Evolutionary conservation across 345 rosid genomes (phyloP).

Genomic region (Stellera chamaejasme): DNA sequence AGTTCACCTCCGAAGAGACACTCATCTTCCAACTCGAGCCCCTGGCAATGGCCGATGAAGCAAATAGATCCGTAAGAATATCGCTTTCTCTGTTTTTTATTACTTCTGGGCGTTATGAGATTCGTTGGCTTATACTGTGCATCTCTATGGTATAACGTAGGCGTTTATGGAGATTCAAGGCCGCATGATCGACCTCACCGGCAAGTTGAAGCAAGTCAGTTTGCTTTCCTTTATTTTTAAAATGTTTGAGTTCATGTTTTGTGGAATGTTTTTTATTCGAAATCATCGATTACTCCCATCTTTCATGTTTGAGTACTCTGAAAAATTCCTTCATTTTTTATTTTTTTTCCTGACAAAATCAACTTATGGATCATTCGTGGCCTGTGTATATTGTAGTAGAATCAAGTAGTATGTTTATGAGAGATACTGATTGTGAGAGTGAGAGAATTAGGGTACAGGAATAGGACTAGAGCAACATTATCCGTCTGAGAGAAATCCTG

Average conservation of each 20-base stretch:
- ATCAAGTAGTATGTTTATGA: slow-evolving; percentile 43
- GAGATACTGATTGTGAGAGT: not conserved
- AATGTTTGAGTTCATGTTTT: no score
- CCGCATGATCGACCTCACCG: slow-evolving; percentile 62
- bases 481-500: no score
- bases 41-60: slow-evolving; percentile 46
- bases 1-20: no score
- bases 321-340: no score
- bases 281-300: no score
- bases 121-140: not conserved
- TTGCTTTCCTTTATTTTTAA: not conserved
- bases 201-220: slow-evolving; percentile 56
- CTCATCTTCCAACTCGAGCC: slow-evolving; percentile 4
- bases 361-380: no score
- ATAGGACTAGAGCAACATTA: no score
- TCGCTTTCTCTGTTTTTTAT: not conserved
- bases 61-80: slow-evolving; percentile 31
- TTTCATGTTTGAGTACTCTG: no score
- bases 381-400: no score
- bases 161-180: slow-evolving; percentile 60
- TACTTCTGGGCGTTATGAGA: not conserved
- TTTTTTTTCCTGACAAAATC: no score
- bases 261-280: no score
- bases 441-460: no score
- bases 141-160: slow-evolving; percentile 14